Evolutionary conservation across 306 rosid species (phyloP), one percentile per base, ranked within the genome.

Genomic region (Glycine soja): DNA sequence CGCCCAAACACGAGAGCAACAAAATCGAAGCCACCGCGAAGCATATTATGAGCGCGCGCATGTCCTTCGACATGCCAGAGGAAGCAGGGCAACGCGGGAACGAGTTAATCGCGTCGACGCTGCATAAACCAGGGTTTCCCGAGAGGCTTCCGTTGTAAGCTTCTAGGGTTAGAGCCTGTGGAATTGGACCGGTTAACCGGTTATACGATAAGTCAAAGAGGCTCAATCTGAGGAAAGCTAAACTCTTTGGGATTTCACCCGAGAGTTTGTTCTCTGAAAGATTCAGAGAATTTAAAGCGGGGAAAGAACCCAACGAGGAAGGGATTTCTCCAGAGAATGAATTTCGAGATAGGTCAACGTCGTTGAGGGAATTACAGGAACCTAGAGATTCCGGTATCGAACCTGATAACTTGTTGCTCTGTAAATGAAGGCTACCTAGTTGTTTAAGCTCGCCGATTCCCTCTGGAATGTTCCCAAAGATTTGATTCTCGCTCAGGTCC

Each of bases 141-240:
- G 83, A 43, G n/a, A 95, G 91, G 85, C 99, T 92, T 8, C 94
- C 91, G 6, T 93, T 91, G 84, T 95, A 95, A 40, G 97, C 99
- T 70, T 80, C 87, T 3, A 89, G 79, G 0, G 86, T 85, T 7
- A 95, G 84, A 57, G 90, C 78, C 40, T 72, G 76, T 3, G 99
- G 99, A 10, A 95, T 81, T 3, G 74, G 24, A 69, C 99, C 99
- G 0, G 82, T 59, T 38, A 95, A 81, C 9, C 46, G 52, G 81
- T 95, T 95, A 63, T 87, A 8, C 0, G 99, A 93, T 1, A 95
- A 81, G 73, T 95, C 98, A 51, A 95, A 87, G n/a, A 88, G 82
- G 72, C 99, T 95, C 4, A 95, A 75, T 73, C 85, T 81, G 15
- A 92, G 86, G 11, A 81, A 83, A 0, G 89, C 81, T 19, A 95